Percentiles rank a stretch among this genome's conserved stretches.
Evolutionary conservation across 495 filamentous ascomycete genomes (phyloP).

Genomic region (Amphirosellinia nigrospora): DNA sequence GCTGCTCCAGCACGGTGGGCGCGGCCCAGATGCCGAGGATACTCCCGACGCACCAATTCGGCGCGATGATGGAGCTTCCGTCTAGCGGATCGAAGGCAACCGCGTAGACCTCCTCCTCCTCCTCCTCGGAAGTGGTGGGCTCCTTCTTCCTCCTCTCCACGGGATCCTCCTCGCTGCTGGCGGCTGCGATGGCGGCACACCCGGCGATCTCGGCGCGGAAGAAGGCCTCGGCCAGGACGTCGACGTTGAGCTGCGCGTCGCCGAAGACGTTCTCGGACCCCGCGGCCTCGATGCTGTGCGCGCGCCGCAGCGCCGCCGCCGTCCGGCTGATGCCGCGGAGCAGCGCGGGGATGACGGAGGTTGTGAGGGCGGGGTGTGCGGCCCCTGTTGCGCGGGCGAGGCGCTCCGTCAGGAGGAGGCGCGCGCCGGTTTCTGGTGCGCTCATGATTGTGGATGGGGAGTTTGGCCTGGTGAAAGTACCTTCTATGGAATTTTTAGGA

Average conservation of each 20-base stretch:
- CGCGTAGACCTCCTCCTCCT: constrained; percentile 51
- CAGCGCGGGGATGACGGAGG: constrained; percentile 49
- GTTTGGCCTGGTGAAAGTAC: not conserved
- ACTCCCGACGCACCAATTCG: constrained; percentile 61
- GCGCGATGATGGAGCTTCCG: constrained; percentile 59
- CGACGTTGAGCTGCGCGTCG: constrained; percentile 63
- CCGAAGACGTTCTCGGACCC: constrained; percentile 58
- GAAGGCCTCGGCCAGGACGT: constrained; percentile 54
- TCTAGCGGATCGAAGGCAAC: constrained; percentile 63
- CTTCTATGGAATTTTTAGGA: no score
- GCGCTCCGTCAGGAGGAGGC: not conserved
- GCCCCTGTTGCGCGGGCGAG: constrained; percentile 20
- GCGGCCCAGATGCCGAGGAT: constrained; percentile 60
- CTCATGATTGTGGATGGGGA: not conserved
- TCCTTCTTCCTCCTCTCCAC: constrained; percentile 39
- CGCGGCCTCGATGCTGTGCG: constrained; percentile 48
- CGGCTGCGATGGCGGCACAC: constrained; percentile 50
- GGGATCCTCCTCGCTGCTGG: constrained; percentile 61
- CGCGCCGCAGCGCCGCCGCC: constrained; percentile 42
- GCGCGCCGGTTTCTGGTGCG: not conserved
- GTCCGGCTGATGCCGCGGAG: constrained; percentile 45
- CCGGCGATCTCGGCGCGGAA: constrained; percentile 48
- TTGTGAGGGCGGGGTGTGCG: not conserved
- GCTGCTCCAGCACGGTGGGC: constrained; percentile 44
- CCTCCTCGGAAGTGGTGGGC: no score